Base-by-base conservation (phyloP, 345 rosid species). In the Brassica carinata region DNA sequence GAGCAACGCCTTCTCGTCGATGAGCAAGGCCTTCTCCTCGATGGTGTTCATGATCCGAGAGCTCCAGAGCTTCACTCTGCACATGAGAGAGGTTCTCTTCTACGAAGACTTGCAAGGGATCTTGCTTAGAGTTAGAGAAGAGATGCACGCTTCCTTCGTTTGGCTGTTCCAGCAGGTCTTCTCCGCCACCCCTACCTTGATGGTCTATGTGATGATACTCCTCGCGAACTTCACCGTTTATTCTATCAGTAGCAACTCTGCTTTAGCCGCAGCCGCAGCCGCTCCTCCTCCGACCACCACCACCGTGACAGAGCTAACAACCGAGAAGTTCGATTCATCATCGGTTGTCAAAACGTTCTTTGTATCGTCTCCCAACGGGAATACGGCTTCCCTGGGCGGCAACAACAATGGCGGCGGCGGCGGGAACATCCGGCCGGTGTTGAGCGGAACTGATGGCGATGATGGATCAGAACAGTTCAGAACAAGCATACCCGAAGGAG, bases 151-250 rank as follows among this genome's bases (percentile, higher is more conserved):
- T 5, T 96, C 98, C 0, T 96, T 96, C 65, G 97, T 96, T 1
- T 93, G 99, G 99, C 79, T 96, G 75, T 96, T 96, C 30, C 98
- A 96, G 48, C 96, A 87, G 81, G 94, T 93, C 0, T 96, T 96
- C 77, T 96, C 99, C 0, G 94, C 89, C 1, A 93, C 99, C 0
- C 99, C 99, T 1, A 92, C 97, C 3, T 80, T 96, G 30, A 96
- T 96, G 99, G 90, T 96, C 0, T 93, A 88, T 38, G 92, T 96
- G 19, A 96, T 96, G 99, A 85, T 96, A 36, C 87, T 96, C 29
- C 74, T 96, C 1, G 99, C 99, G 0, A 96, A 96, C 43, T 96
- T 88, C 77, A 88, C 98, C 0, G 99, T 93, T 10, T 70, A 91
- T 73, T 96, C 98, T 0, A 88, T 96, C 77, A 88, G 86, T 0